A percentile compares a stretch with the other conserved stretches of the same genome.
Evolutionary conservation across 768 basidiomycete genomes (phyloP).

Genomic region (Trametes maxima): DNA sequence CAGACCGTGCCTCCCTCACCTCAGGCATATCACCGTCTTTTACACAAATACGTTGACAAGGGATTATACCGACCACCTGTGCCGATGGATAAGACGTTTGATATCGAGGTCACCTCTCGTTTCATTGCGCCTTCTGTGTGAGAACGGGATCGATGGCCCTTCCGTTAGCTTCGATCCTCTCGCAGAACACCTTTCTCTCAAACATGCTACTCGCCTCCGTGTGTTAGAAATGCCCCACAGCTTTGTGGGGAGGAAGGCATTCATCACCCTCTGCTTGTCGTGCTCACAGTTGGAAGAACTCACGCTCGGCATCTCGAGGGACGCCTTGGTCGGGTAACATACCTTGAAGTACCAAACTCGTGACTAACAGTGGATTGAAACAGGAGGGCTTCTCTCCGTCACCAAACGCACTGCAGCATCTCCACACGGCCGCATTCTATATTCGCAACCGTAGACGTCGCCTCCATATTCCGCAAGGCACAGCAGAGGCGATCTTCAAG

Average conservation of each 20-base stretch:
- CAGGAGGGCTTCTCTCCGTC: not conserved
- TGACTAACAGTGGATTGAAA: too few species aligned
- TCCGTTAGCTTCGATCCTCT: constrained; percentile 38
- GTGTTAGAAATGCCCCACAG: constrained; percentile 33
- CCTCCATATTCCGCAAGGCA: not conserved
- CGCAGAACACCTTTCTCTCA: constrained; percentile 40
- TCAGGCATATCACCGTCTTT: constrained; percentile 38
- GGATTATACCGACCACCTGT: constrained; percentile 36
- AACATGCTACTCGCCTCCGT: constrained; percentile 38
- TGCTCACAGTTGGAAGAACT: constrained; percentile 44
- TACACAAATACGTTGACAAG: constrained; percentile 26
- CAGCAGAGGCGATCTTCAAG: not conserved
- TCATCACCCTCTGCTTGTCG: constrained; percentile 33
- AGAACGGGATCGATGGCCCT: constrained; percentile 32
- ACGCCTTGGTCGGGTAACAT: constrained; percentile 39
- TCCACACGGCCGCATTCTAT: constrained; percentile 1
- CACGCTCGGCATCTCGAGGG: constrained; percentile 33
- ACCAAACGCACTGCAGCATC: not conserved
- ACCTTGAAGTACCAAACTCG: not conserved
- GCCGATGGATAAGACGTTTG: constrained; percentile 45
- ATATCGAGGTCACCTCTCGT: constrained; percentile 40
- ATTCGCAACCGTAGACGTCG: constrained; percentile 5
- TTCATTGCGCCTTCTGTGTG: constrained; percentile 34
- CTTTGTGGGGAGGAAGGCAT: constrained; percentile 35
- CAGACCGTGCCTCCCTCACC: constrained; percentile 25